Conservation (phyloP, 441 rosid species). For the Kokia cookei region DNA sequence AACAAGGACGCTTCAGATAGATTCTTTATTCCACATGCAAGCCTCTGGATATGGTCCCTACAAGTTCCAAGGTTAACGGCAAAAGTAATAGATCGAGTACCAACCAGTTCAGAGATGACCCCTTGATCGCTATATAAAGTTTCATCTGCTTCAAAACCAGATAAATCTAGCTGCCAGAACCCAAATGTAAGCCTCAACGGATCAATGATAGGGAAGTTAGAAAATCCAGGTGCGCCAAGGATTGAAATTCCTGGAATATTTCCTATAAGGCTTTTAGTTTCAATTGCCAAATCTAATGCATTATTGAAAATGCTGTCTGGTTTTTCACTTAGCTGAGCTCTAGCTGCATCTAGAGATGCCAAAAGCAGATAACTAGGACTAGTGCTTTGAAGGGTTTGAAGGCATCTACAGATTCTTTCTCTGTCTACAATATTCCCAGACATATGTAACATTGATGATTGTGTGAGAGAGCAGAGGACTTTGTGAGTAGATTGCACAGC, state of each 20-base stretch:
- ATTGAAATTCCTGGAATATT: slow-evolving; percentile 31
- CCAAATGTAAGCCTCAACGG: slow-evolving; percentile 52
- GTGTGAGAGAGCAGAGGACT: slow-evolving; percentile 54
- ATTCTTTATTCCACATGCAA: slow-evolving; percentile 31
- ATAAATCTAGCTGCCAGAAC: slow-evolving; percentile 44
- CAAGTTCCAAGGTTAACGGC: slow-evolving; percentile 48
- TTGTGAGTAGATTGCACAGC: slow-evolving; percentile 62
- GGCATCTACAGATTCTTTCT: slow-evolving; percentile 42
- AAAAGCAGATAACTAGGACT: slow-evolving; percentile 63
- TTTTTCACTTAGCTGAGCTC: slow-evolving; percentile 49
- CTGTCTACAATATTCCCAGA: slow-evolving; percentile 39
- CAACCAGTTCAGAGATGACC: slow-evolving; percentile 45
- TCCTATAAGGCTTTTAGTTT: slow-evolving; percentile 20
- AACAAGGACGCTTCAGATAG: slow-evolving; percentile 19
- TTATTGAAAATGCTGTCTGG: slow-evolving; percentile 28
- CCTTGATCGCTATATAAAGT: slow-evolving; percentile 28
- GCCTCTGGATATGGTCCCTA: slow-evolving; percentile 31
- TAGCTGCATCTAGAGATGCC: slow-evolving; percentile 63
- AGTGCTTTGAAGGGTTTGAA: slow-evolving; percentile 53
- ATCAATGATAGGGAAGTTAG: slow-evolving; percentile 31
- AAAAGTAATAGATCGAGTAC: slow-evolving; percentile 31
- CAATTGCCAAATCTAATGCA: slow-evolving; percentile 33
- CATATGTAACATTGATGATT: slow-evolving; percentile 64
- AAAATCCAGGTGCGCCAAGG: slow-evolving; percentile 23
- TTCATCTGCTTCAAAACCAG: slow-evolving; percentile 54